phyloP scores from a whole-genome alignment of 2,329 filamentous ascomycete genomes.

The Fonsecaea multimorphosa region DNA sequence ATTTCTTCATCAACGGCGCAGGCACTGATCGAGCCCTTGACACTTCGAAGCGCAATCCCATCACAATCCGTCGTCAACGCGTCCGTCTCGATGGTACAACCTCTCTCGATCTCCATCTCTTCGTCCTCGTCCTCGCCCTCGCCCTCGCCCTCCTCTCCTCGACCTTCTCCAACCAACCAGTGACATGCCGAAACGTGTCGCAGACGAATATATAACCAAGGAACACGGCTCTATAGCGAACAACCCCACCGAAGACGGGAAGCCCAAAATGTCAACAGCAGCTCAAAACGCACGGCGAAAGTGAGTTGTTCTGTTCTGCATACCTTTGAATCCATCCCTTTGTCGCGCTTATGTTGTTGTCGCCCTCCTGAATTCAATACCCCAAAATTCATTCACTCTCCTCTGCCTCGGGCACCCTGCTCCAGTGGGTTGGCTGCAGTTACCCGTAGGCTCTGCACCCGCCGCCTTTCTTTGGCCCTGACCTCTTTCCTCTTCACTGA shows the following conservation, averaged over 20 bases:
- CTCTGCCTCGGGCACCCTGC: constrained; percentile 5
- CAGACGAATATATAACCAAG: constrained; percentile 37
- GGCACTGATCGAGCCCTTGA: constrained; percentile 10
- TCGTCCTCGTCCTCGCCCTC: constrained; percentile 9
- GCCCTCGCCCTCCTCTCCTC: constrained; percentile 41
- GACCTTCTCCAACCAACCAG: constrained; percentile 28
- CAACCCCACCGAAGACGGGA: constrained; percentile 42
- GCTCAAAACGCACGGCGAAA: constrained; percentile 61
- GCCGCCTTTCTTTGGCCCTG: background rate
- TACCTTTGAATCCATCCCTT: background rate
- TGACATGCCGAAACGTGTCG: constrained; percentile 37
- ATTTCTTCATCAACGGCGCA: constrained; percentile 8
- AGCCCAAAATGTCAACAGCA: constrained; percentile 59
- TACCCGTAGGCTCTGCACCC: constrained; percentile 6
- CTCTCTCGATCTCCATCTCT: background rate
- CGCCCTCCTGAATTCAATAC: constrained; percentile 17
- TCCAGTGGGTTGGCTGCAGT: constrained; percentile 8
- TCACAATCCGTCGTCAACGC: constrained; percentile 18
- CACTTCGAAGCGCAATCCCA: constrained; percentile 6
- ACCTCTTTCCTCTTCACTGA: background rate
- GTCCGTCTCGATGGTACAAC: constrained; percentile 33
- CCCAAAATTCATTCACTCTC: constrained; percentile 10
- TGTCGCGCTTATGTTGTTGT: constrained; percentile 14
- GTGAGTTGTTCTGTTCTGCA: constrained; percentile 50
- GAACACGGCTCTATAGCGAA: constrained; percentile 37